Base-by-base conservation (phyloP, 192 early-diverging fungal species). In the Chytriomyces hyalinus region DNA sequence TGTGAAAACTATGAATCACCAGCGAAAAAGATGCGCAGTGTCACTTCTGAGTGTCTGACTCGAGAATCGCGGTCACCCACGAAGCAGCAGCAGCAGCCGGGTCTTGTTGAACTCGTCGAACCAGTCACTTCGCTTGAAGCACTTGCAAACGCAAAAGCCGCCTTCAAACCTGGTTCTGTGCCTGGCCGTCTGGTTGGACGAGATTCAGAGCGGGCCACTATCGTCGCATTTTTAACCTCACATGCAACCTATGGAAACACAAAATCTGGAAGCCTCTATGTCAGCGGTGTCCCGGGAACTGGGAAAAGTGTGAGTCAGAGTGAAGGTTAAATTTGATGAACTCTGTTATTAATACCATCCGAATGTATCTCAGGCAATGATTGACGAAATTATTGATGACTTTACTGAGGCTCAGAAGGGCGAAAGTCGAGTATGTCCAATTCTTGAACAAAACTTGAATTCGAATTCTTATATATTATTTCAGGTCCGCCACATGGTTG, bases 201-300 rank as follows among this genome's bases (percentile, higher is more conserved):
- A 20, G 82, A 76, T 6, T 64, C 62, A 6, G 93, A 95, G 78
- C 78, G 90, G 17, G 61, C 73, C 15, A 80, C 61, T 0, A 84
- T 94, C 20, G 70, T 49, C 2, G 26, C 67, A 3, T 95, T 95
- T 73, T 85, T 86, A 76, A 57, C 81, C 11, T 66, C 78, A 3
- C 85, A 90, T 50, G 87, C 89, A 10, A 36, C 36, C 36, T 2
- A 36, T 36, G 36, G 36, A 36, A 24, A 90, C 49, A 20, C 15
- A 11, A 51, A 15, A 22, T 48, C 68, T n/a, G 70, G 75, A 20
- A 67, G 80, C 11, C 51, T 87, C 11, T 98, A 98, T 80, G 90
- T 98, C 15, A 93, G 93, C 6, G 97, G 97, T 1, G 89, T 88
- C 57, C 97, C 97, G 0, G 97, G 97, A 5, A 98, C 97, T 22